These are phyloP conservation scores for Lactarius hengduanensis DNA, from an alignment of 768 basidiomycete genomes.

Conservation along the genomic window DNA sequence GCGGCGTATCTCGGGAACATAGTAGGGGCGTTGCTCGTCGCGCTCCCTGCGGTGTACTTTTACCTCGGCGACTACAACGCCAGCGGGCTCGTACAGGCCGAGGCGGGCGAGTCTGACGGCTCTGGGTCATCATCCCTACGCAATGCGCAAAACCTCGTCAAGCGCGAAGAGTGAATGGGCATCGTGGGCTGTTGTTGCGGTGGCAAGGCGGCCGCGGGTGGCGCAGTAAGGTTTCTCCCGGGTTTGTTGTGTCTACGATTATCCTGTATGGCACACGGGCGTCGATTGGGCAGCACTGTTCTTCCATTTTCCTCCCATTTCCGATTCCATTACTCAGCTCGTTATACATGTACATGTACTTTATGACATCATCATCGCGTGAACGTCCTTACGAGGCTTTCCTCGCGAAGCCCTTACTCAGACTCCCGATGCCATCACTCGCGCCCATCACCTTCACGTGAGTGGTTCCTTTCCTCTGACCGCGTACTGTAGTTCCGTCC, in stretches of 20 bases:
- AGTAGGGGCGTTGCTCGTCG: constrained; percentile 63
- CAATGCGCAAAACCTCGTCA: not conserved
- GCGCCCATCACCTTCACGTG: not conserved
- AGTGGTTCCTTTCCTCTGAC: not conserved
- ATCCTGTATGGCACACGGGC: not conserved
- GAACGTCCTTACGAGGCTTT: not conserved
- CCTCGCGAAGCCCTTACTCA: not conserved
- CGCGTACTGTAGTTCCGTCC: not conserved
- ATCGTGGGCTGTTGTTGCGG: not conserved
- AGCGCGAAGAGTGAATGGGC: not conserved
- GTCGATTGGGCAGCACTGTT: not conserved
- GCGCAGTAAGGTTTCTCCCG: not conserved
- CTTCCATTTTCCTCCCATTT: not conserved
- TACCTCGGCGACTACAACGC: constrained; percentile 51
- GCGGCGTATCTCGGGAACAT: constrained; percentile 66
- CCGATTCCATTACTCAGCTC: not conserved
- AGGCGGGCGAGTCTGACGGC: constrained; percentile 6
- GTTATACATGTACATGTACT: not conserved
- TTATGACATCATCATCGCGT: not conserved
- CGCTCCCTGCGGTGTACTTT: constrained; percentile 61
- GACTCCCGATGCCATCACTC: not conserved
- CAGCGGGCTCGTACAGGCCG: constrained; percentile 15
- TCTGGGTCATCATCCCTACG: constrained; percentile 5
- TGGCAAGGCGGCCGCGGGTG: not conserved
- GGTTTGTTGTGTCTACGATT: not conserved